phyloP scores from a whole-genome alignment of 169 alveolate genomes.

The Plasmodium ovale region DNA sequence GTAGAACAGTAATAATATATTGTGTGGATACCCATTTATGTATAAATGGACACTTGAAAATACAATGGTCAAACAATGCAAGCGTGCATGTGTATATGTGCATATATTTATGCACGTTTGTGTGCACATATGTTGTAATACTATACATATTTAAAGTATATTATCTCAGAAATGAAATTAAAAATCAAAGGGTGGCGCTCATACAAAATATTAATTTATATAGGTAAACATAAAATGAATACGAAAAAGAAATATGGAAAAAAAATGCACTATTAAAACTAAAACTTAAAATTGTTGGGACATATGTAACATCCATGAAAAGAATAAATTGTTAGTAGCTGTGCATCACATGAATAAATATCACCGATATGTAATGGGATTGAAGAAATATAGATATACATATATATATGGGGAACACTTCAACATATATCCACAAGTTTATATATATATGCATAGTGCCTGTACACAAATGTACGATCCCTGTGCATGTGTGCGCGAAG shows the following conservation, averaged over 20 bases:
- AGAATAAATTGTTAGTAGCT: neutral
- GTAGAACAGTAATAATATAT: too few species aligned
- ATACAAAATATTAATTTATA: neutral
- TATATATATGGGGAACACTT: too few species aligned
- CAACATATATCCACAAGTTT: too few species aligned
- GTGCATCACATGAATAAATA: neutral
- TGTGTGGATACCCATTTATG: too few species aligned
- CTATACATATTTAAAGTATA: neutral
- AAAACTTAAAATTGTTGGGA: slow-evolving; percentile 65
- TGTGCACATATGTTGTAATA: neutral
- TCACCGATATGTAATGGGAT: neutral
- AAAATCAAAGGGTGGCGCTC: slow-evolving; percentile 1
- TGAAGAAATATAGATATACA: neutral
- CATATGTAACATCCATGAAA: neutral
- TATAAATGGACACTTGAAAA: neutral
- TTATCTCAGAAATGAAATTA: neutral
- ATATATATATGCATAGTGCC: neutral
- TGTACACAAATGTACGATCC: neutral
- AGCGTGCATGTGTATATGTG: neutral
- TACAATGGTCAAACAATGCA: neutral
- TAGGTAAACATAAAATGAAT: slow-evolving; percentile 9
- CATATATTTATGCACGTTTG: neutral
- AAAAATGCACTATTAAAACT: slow-evolving; percentile 58
- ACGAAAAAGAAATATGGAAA: slow-evolving; percentile 4
- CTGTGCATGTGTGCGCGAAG: neutral